These are phyloP conservation scores for Daphne laureola DNA, from an alignment of 441 rosid species.

Conservation along the genomic window DNA sequence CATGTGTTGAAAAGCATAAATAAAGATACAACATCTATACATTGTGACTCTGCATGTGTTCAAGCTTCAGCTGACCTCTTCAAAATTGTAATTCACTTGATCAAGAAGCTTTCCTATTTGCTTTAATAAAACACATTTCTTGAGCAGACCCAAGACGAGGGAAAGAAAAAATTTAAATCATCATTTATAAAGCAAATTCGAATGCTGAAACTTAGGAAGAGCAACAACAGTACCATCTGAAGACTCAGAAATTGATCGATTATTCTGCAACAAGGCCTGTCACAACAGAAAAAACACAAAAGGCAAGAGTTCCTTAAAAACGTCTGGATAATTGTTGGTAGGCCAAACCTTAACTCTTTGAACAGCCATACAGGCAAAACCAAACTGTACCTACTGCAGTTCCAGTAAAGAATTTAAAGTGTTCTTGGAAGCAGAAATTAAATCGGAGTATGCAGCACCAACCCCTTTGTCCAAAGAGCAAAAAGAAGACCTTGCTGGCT, in stretches of 20 bases:
- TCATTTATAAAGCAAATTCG: neutral
- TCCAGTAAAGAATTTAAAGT: conserved; percentile 70
- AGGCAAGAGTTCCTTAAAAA: neutral
- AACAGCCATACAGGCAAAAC: neutral
- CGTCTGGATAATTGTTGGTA: neutral
- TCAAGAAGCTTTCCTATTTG: no score
- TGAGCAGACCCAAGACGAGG: no score
- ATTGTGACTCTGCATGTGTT: no score
- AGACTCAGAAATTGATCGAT: conserved; percentile 58
- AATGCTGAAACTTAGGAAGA: conserved; percentile 1
- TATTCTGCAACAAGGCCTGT: conserved; percentile 81
- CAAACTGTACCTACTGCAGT: conserved; percentile 60
- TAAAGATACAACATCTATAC: no score
- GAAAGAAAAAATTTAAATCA: neutral
- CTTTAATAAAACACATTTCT: no score
- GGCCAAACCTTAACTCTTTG: conserved; percentile 1
- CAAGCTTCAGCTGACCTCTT: no score
- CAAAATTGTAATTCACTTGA: no score
- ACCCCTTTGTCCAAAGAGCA: conserved; percentile 49
- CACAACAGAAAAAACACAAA: conserved; percentile 3
- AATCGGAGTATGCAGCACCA: conserved; percentile 48
- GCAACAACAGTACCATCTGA: conserved; percentile 35
- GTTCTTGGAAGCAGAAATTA: conserved; percentile 55
- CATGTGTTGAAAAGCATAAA: no score
- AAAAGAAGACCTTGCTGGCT: conserved; percentile 53